Percentiles rank a stretch among this genome's conserved stretches.
Evolutionary conservation across 441 rosid genomes (phyloP).

Genomic region (Biscutella laevigata): DNA sequence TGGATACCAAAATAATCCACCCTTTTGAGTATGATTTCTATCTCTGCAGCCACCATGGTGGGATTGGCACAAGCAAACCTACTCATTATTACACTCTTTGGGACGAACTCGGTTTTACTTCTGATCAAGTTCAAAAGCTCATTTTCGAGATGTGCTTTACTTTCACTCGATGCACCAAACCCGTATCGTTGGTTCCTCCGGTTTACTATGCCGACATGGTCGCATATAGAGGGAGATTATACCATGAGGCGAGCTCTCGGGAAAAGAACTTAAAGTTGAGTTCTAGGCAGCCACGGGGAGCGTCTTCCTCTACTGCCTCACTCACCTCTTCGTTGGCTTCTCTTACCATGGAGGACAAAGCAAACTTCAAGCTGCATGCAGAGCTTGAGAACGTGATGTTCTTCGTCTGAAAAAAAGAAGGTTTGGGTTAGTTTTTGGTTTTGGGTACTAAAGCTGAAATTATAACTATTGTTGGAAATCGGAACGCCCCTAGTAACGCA

Average conservation of each 20-base stretch:
- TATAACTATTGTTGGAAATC: neutral
- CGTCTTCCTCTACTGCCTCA: constrained; percentile 31
- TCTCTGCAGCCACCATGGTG: constrained; percentile 67
- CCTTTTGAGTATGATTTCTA: constrained; percentile 69
- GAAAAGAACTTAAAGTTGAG: constrained; percentile 6
- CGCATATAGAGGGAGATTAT: constrained; percentile 59
- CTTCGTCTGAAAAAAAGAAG: constrained; percentile 42
- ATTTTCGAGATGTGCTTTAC: constrained; percentile 71
- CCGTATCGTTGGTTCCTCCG: constrained; percentile 66
- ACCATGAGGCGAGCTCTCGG: constrained; percentile 45
- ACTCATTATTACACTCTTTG: constrained; percentile 65
- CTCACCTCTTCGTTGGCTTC: constrained; percentile 26
- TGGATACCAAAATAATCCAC: constrained; percentile 58
- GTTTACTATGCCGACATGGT: constrained; percentile 71
- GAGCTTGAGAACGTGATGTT: constrained; percentile 65
- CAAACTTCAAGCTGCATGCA: constrained; percentile 45
- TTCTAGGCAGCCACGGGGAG: constrained; percentile 22
- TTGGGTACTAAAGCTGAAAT: constrained; percentile 14
- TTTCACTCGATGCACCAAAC: constrained; percentile 75
- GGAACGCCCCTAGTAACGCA: constrained; percentile 23
- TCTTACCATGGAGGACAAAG: constrained; percentile 37
- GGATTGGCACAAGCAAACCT: constrained; percentile 74
- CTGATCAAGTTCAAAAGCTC: constrained; percentile 58
- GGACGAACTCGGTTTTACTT: constrained; percentile 55
- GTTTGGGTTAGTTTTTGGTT: neutral